A percentile compares a stretch with the other conserved stretches of the same genome.
phyloP scores from a whole-genome alignment of 2,329 filamentous ascomycete species.

The Trematosphaeria pertusa region DNA sequence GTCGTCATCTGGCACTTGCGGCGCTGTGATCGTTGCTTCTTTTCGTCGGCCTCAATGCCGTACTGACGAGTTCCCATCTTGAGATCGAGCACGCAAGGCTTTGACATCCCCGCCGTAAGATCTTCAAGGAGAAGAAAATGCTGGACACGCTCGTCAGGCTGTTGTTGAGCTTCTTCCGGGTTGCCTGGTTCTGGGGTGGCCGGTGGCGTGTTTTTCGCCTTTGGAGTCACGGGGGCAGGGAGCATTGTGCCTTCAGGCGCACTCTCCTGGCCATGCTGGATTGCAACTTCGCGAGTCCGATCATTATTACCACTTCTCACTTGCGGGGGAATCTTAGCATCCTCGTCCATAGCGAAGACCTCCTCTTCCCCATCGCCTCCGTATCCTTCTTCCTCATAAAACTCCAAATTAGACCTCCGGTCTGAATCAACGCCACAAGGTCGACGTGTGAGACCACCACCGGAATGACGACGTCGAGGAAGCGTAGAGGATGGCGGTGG shows the following conservation, averaged over 20 bases:
- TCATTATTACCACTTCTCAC: constrained; percentile 10
- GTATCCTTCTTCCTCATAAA: constrained; percentile 89
- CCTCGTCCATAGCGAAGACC: constrained; percentile 72
- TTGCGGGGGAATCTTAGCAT: constrained; percentile 24
- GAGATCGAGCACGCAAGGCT: constrained; percentile 93
- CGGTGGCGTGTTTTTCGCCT: constrained; percentile 14
- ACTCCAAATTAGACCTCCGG: constrained; percentile 80
- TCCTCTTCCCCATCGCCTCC: constrained; percentile 77
- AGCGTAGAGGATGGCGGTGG: constrained; percentile 28
- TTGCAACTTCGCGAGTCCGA: constrained; percentile 4
- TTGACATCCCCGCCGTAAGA: constrained; percentile 93
- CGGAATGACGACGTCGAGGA: constrained; percentile 77
- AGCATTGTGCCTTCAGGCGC: constrained; percentile 37
- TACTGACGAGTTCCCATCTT: constrained; percentile 99
- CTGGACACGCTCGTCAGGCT: constrained; percentile 72
- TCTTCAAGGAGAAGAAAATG: constrained; percentile 95
- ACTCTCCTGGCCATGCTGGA: neutral
- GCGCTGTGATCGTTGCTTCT: constrained; percentile 91
- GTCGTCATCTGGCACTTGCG: constrained; percentile 93
- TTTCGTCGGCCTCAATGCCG: constrained; percentile 86
- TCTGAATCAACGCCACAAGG: constrained; percentile 68
- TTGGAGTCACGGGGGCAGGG: constrained; percentile 37
- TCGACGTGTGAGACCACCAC: constrained; percentile 80
- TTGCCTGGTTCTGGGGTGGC: constrained; percentile 41
- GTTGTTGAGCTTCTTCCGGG: constrained; percentile 55